phyloP scores from a whole-genome alignment of 768 basidiomycete genomes.

The Serendipita indica region DNA sequence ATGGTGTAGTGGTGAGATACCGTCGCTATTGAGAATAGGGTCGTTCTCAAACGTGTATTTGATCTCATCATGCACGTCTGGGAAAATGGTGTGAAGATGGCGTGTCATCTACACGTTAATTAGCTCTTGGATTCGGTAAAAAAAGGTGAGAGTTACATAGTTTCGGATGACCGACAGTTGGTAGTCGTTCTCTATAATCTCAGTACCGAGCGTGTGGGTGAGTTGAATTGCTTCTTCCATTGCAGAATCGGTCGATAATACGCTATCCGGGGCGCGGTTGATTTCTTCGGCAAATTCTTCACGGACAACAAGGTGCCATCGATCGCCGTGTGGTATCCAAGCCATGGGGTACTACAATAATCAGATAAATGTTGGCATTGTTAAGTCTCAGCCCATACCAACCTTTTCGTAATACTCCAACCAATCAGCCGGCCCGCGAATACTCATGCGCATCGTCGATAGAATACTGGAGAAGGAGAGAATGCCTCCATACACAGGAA shows the following conservation, averaged over 20 bases:
- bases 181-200: background rate
- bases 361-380: background rate
- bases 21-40: background rate
- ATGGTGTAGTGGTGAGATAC: background rate
- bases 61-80: slow-evolving; percentile 12
- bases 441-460: background rate
- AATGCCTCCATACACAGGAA: background rate
- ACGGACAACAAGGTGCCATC: background rate
- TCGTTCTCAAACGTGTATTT: slow-evolving; percentile 1
- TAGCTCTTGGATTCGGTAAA: background rate
- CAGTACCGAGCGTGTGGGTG: background rate
- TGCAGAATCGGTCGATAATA: slow-evolving; percentile 12
- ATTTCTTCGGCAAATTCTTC: slow-evolving; percentile 17
- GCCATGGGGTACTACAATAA: background rate
- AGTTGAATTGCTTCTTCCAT: background rate
- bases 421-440: background rate
- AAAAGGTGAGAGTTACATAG: background rate
- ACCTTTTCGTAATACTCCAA: background rate
- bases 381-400: background rate
- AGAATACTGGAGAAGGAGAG: slow-evolving; percentile 1
- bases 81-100: slow-evolving; percentile 5
- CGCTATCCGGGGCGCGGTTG: slow-evolving; percentile 15
- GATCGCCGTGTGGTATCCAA: background rate
- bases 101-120: background rate
- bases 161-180: background rate